Percentiles rank a stretch among this genome's conserved stretches.
Evolutionary conservation across 2,329 filamentous ascomycete genomes (phyloP).

Genomic region (Incumbomyces lentus): DNA sequence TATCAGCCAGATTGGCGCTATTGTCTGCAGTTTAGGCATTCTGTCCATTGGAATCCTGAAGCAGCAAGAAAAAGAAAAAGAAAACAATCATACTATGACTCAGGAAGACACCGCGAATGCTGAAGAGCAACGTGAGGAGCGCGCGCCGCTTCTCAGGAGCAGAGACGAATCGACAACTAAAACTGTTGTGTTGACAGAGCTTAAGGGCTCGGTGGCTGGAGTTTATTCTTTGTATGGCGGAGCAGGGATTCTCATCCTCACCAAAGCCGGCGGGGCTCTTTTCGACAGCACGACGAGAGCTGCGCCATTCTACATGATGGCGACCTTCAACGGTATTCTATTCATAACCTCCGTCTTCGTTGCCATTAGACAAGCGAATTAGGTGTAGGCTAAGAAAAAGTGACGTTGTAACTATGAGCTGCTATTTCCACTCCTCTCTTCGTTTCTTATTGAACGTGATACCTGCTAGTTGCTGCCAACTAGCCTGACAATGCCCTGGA

Average conservation of each 20-base stretch:
- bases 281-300: slow-evolving; percentile 68
- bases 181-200: slow-evolving; percentile 35
- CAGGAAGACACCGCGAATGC: not conserved
- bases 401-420: too few relatives aligned
- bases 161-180: slow-evolving; percentile 14
- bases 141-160: slow-evolving; percentile 4
- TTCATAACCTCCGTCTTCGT: slow-evolving; percentile 30
- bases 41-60: slow-evolving; percentile 68
- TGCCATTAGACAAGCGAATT: slow-evolving; percentile 3
- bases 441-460: too few relatives aligned
- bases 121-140: not conserved
- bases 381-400: too few relatives aligned
- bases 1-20: slow-evolving; percentile 88
- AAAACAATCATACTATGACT: not conserved
- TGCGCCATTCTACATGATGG: slow-evolving; percentile 92
- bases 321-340: slow-evolving; percentile 68
- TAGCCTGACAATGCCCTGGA: too few relatives aligned
- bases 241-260: slow-evolving; percentile 78
- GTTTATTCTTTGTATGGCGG: slow-evolving; percentile 89
- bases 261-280: slow-evolving; percentile 76
- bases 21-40: slow-evolving; percentile 87
- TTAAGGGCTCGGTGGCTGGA: slow-evolving; percentile 91
- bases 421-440: too few relatives aligned
- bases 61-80: slow-evolving; percentile 25
- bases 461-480: too few relatives aligned